These are phyloP conservation scores for Sporisorium scitamineum DNA, from an alignment of 1,284 basidiomycete species.

Conservation along the genomic window DNA sequence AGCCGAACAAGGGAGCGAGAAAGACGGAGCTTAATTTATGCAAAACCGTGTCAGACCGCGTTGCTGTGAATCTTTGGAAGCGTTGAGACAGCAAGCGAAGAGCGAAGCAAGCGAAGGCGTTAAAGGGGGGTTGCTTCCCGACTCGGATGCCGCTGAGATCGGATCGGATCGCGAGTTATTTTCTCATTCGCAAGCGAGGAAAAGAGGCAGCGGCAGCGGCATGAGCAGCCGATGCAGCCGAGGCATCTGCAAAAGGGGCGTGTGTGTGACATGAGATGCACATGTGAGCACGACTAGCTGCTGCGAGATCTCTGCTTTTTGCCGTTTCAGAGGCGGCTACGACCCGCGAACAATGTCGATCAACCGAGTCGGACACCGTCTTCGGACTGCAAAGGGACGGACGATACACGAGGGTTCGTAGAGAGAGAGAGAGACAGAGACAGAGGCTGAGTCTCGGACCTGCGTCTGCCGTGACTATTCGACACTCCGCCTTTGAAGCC, in stretches of 20 bases:
- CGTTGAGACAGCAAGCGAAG: too few species aligned
- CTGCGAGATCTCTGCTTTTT: not conserved
- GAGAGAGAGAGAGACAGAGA: too few species aligned
- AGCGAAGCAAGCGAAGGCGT: not conserved
- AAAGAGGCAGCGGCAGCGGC: not conserved
- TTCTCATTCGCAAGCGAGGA: not conserved
- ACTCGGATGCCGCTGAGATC: slow-evolving; percentile 3
- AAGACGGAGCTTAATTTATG: not conserved
- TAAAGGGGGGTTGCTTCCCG: not conserved
- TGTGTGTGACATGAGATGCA: not conserved
- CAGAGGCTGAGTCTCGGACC: slow-evolving; percentile 4
- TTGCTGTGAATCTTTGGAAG: not conserved
- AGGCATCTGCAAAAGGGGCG: not conserved
- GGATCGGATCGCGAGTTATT: slow-evolving; percentile 2
- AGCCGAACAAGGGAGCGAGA: not conserved
- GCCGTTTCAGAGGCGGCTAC: too few species aligned
- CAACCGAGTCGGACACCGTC: not conserved
- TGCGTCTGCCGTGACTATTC: slow-evolving; percentile 5
- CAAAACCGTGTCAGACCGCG: not conserved
- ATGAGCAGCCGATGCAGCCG: not conserved
- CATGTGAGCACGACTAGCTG: slow-evolving; percentile 1
- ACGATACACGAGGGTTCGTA: not conserved
- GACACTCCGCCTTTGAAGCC: not conserved
- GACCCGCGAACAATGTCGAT: not conserved
- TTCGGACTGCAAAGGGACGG: not conserved